Evolutionary conservation across 2,329 filamentous ascomycete species (phyloP).

Genomic region (Aquanectria penicillioides): DNA sequence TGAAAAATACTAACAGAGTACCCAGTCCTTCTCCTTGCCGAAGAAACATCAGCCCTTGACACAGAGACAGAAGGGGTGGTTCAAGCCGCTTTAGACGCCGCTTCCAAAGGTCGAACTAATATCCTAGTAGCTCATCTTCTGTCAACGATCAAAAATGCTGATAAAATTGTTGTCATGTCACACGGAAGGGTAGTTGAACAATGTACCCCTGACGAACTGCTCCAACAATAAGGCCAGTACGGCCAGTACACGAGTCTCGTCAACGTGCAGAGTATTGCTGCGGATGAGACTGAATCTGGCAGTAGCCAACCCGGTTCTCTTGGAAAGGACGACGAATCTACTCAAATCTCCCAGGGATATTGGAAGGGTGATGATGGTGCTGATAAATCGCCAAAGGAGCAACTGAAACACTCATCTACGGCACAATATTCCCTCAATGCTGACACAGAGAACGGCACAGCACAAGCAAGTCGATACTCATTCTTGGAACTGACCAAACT

Average conservation of each 20-base stretch:
- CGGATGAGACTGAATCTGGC: not conserved
- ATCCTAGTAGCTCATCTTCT: conserved; percentile 69
- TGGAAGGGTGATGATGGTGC: too few relatives aligned
- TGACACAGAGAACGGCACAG: too few relatives aligned
- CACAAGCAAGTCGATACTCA: too few relatives aligned
- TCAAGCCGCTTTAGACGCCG: conserved; percentile 57
- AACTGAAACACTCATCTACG: too few relatives aligned
- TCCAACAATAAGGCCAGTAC: conserved; percentile 13
- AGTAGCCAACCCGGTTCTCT: not conserved
- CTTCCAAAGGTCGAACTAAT: conserved; percentile 64
- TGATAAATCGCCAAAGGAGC: too few relatives aligned
- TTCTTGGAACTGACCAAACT: conserved; percentile 15
- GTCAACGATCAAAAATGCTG: conserved; percentile 68
- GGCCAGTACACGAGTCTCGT: conserved; percentile 23
- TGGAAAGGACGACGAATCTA: not conserved
- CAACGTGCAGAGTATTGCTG: conserved; percentile 8
- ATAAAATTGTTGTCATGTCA: conserved; percentile 68
- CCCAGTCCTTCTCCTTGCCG: conserved; percentile 27
- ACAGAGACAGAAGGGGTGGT: conserved; percentile 49
- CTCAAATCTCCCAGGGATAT: too few relatives aligned
- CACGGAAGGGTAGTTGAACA: conserved; percentile 65
- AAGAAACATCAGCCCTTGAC: conserved; percentile 29
- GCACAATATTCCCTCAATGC: too few relatives aligned
- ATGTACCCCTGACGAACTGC: conserved; percentile 66
- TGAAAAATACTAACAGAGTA: not conserved